Evolutionary conservation across 2,329 filamentous ascomycete species (phyloP).

Genomic region (Calycina herbarum): DNA sequence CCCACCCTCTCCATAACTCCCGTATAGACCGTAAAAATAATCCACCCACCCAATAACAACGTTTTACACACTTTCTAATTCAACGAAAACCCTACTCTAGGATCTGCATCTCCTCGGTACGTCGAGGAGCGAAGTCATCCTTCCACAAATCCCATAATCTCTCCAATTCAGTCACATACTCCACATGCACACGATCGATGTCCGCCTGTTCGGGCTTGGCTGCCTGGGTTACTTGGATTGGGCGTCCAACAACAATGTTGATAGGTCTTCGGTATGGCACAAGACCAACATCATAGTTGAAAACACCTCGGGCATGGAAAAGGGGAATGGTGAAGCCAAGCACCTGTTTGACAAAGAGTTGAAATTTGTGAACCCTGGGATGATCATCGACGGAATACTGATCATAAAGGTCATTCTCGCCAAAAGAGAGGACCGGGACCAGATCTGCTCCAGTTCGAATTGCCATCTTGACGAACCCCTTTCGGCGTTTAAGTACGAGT

Average conservation of each 20-base stretch:
- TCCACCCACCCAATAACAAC: neutral
- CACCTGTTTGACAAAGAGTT: constrained; percentile 79
- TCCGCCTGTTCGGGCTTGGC: constrained; percentile 70
- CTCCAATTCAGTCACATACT: constrained; percentile 75
- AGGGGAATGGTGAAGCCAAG: constrained; percentile 92
- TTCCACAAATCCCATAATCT: constrained; percentile 77
- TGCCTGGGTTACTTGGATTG: constrained; percentile 66
- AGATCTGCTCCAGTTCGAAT: constrained; percentile 90
- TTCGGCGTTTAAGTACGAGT: constrained; percentile 78
- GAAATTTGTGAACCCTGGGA: constrained; percentile 75
- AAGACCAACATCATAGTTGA: constrained; percentile 96
- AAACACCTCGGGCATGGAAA: constrained; percentile 86
- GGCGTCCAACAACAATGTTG: constrained; percentile 85
- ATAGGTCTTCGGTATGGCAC: constrained; percentile 90
- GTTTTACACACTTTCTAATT: neutral
- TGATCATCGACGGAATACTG: constrained; percentile 77
- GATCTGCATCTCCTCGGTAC: constrained; percentile 67
- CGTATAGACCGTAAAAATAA: neutral
- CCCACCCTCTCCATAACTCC: neutral
- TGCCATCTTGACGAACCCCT: constrained; percentile 92
- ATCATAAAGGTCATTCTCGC: constrained; percentile 95
- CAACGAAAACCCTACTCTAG: constrained; percentile 47
- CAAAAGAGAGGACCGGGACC: constrained; percentile 88
- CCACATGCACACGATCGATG: constrained; percentile 75
- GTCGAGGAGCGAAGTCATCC: constrained; percentile 66